These are phyloP conservation scores for Phytopythium helicoides DNA, from an alignment of 352 stramenopile genomes.

Conservation along the genomic window DNA sequence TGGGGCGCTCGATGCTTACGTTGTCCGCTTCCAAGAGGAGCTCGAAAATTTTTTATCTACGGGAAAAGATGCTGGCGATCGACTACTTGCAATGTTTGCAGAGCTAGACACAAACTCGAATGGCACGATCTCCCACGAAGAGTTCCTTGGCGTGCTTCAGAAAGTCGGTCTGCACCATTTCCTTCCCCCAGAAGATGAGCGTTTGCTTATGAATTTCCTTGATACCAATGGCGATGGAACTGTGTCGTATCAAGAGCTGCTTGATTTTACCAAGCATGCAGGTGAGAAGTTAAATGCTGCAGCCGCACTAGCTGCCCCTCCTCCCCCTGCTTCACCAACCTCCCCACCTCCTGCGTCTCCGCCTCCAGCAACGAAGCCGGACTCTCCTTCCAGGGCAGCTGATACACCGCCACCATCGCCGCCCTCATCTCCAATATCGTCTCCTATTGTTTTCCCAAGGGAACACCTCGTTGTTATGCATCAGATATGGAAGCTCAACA, in stretches of 20 bases:
- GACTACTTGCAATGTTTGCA: constrained; percentile 45
- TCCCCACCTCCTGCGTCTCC: constrained; percentile 3
- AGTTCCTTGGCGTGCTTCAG: constrained; percentile 71
- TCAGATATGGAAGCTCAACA: constrained; percentile 45
- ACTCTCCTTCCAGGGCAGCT: constrained; percentile 8
- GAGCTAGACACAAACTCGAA: constrained; percentile 55
- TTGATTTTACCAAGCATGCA: constrained; percentile 53
- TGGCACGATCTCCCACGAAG: constrained; percentile 50
- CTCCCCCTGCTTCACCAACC: constrained; percentile 9
- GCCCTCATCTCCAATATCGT: neutral
- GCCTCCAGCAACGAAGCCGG: constrained; percentile 2
- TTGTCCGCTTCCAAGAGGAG: constrained; percentile 54
- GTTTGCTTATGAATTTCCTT: constrained; percentile 64
- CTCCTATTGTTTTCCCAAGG: constrained; percentile 5
- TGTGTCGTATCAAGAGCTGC: constrained; percentile 66
- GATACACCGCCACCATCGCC: constrained; percentile 4
- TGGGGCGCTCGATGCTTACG: constrained; percentile 48
- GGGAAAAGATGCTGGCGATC: constrained; percentile 45
- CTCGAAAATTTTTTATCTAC: constrained; percentile 55
- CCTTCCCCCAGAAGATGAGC: constrained; percentile 57
- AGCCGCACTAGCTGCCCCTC: neutral
- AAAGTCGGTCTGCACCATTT: constrained; percentile 59
- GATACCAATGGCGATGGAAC: constrained; percentile 58
- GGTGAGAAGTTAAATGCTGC: constrained; percentile 34
- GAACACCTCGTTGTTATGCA: constrained; percentile 20